phyloP scores from a whole-genome alignment of 1,284 basidiomycete genomes.

The Inonotus obliquus region DNA sequence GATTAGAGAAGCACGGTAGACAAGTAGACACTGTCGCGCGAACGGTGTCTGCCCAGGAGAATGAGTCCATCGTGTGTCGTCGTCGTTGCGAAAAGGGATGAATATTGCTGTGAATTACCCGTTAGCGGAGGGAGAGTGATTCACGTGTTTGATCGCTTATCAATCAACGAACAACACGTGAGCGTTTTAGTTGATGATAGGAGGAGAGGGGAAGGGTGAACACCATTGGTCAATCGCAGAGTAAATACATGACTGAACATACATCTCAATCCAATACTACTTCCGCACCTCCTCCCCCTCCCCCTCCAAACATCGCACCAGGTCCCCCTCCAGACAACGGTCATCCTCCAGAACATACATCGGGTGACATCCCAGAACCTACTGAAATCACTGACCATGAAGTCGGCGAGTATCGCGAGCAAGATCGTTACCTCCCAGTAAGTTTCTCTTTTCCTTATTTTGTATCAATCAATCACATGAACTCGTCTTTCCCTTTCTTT shows the following conservation, averaged over 20 bases:
- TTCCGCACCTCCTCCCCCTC: background rate
- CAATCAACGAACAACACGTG: background rate
- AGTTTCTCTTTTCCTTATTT: constrained; percentile 28
- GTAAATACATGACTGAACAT: background rate
- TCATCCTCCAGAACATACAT: constrained; percentile 31
- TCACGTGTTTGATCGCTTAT: background rate
- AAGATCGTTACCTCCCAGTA: constrained; percentile 88
- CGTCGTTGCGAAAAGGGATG: too few species aligned
- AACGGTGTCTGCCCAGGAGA: constrained; percentile 59
- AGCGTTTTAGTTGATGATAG: background rate
- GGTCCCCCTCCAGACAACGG: constrained; percentile 46
- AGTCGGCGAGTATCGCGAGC: constrained; percentile 87
- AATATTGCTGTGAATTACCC: too few species aligned
- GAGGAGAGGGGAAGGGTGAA: background rate
- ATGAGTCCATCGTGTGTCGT: constrained; percentile 36
- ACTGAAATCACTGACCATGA: constrained; percentile 84
- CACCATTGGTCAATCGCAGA: background rate
- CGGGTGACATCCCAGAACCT: constrained; percentile 49
- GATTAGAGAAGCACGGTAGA: constrained; percentile 46
- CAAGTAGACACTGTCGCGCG: constrained; percentile 54
- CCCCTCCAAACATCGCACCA: constrained; percentile 37
- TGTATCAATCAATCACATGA: background rate
- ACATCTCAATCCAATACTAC: constrained; percentile 34
- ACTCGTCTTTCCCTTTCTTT: background rate
- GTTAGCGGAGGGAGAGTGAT: too few species aligned